A percentile compares a stretch with the other conserved stretches of the same genome.
phyloP scores from a whole-genome alignment of 805 yeast genomes.

The Nakazawaea sp. region DNA sequence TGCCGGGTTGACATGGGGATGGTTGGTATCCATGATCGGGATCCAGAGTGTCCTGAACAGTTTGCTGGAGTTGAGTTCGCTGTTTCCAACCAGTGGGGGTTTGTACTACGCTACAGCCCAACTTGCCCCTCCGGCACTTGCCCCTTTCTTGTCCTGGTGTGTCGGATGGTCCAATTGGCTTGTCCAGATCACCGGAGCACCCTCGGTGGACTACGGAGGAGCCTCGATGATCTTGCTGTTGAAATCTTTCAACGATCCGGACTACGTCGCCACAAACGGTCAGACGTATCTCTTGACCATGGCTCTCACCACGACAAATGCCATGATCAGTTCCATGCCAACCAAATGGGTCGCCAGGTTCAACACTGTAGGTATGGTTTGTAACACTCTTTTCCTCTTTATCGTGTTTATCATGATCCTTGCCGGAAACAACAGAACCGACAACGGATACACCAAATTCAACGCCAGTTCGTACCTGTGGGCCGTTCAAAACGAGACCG shows the following conservation, averaged over 20 bases:
- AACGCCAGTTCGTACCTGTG: conserved; percentile 45
- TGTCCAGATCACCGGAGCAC: conserved; percentile 56
- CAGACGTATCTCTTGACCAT: conserved; percentile 45
- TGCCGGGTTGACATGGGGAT: conserved; percentile 62
- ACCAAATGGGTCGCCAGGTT: conserved; percentile 47
- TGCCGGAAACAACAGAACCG: conserved; percentile 41
- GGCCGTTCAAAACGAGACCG: conserved; percentile 50
- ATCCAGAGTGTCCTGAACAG: conserved; percentile 52
- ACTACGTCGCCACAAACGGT: conserved; percentile 37
- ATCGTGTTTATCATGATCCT: conserved; percentile 49
- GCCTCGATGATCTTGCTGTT: conserved; percentile 52
- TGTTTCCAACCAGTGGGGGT: conserved; percentile 65
- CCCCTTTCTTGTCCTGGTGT: conserved; percentile 52
- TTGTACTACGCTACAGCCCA: conserved; percentile 63
- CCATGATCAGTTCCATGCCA: conserved; percentile 43
- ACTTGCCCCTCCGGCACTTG: conserved; percentile 48
- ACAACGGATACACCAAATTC: conserved; percentile 35
- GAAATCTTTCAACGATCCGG: conserved; percentile 31
- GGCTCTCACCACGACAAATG: conserved; percentile 42
- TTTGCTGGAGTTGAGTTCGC: conserved; percentile 59
- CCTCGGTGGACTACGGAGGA: conserved; percentile 51
- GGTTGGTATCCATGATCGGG: conserved; percentile 47
- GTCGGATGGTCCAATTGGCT: conserved; percentile 63
- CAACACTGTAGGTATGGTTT: conserved; percentile 41
- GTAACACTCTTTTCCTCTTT: conserved; percentile 41